A percentile compares a stretch with the other conserved stretches of the same genome.
Conservation (phyloP, 2,329 filamentous ascomycete genomes). For the Fusarium longipes region DNA sequence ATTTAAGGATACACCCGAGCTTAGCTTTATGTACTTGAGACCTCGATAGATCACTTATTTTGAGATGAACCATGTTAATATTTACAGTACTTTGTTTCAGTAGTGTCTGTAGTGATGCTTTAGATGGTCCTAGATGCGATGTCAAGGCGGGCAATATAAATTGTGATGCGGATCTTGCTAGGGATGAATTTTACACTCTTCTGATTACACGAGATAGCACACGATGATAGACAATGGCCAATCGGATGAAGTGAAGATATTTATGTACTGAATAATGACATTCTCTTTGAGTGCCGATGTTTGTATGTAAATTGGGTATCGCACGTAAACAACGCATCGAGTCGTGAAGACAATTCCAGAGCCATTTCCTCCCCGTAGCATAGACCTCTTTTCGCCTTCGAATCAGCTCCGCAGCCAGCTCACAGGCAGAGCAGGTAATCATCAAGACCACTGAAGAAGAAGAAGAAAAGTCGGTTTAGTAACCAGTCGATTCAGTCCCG, state of each 20-base stretch:
- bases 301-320: constrained; percentile 31
- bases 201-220: not conserved
- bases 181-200: not conserved
- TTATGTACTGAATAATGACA: constrained; percentile 11
- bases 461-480: constrained; percentile 2
- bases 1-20: not conserved
- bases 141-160: not conserved
- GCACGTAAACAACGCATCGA: constrained; percentile 26
- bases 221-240: not conserved
- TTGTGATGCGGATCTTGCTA: not conserved
- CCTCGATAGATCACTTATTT: not conserved
- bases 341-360: constrained; percentile 28
- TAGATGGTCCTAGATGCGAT: not conserved
- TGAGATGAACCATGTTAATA: not conserved
- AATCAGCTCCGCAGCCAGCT: constrained; percentile 1
- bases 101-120: not conserved
- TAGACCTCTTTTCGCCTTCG: not conserved
- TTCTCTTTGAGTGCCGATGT: constrained; percentile 11
- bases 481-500: constrained; percentile 9
- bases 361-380: not conserved
- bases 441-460: constrained; percentile 13
- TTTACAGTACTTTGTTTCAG: not conserved
- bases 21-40: not conserved
- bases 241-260: not conserved
- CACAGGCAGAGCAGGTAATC: constrained; percentile 1